Percentiles rank a stretch among this genome's conserved stretches.
Conservation (phyloP, 352 stramenopile genomes). For the Globisporangium alternatum region DNA sequence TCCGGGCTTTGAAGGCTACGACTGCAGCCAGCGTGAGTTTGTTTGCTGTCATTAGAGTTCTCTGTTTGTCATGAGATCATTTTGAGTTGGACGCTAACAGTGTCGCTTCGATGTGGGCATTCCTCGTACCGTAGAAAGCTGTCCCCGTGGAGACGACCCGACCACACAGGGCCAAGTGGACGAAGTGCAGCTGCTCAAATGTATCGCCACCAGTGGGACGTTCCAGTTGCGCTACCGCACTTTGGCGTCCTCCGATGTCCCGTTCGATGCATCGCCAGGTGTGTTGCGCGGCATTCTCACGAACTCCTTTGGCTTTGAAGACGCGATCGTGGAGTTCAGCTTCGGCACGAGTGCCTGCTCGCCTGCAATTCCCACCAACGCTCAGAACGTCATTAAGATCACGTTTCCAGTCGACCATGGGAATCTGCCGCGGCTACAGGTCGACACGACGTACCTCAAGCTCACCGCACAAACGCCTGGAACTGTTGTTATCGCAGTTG, state of each 20-base stretch:
- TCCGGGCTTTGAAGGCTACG: constrained; percentile 85
- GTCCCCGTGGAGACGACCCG: constrained; percentile 84
- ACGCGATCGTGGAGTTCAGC: constrained; percentile 45
- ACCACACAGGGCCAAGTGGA: constrained; percentile 75
- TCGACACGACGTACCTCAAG: constrained; percentile 34
- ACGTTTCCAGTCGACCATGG: constrained; percentile 54
- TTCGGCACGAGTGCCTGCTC: constrained; percentile 36
- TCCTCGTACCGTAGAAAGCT: constrained; percentile 49
- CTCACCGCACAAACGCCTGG: constrained; percentile 14
- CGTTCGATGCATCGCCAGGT: constrained; percentile 37
- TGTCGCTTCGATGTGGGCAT: neutral
- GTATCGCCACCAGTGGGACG: constrained; percentile 43
- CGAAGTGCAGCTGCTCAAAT: constrained; percentile 79
- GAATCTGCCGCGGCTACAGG: constrained; percentile 37
- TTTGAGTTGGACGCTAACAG: neutral
- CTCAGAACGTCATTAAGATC: constrained; percentile 50
- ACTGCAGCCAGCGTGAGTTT: constrained; percentile 67
- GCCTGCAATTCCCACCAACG: constrained; percentile 8
- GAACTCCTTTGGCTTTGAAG: constrained; percentile 42
- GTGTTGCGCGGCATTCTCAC: constrained; percentile 60
- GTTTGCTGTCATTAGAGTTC: neutral
- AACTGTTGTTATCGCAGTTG: constrained; percentile 33
- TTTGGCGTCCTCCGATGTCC: constrained; percentile 45
- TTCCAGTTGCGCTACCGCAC: constrained; percentile 70
- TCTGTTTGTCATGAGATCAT: too few relatives aligned